A percentile compares a stretch with the other conserved stretches of the same genome.
Evolutionary conservation across 768 basidiomycete species (phyloP).

Genomic region (Russula emetica): DNA sequence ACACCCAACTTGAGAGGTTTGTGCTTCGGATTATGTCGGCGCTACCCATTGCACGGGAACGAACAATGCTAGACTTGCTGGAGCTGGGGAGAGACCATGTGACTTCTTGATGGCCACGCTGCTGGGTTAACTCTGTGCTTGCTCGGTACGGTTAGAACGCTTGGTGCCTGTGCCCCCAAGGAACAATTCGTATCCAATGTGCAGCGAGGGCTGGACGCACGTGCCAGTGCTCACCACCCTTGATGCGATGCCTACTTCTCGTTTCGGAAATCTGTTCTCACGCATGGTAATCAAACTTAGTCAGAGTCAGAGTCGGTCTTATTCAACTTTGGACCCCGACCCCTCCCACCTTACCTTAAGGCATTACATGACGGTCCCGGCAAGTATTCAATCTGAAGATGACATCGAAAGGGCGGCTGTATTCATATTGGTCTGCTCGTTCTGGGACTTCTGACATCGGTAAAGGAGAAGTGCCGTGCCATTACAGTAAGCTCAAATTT

Average conservation of each 20-base stretch:
- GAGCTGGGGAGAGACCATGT: background rate
- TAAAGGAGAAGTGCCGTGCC: background rate
- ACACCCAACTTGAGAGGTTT: background rate
- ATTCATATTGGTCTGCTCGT: background rate
- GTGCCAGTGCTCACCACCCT: slow-evolving; percentile 1
- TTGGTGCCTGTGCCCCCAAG: background rate
- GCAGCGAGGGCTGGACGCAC: slow-evolving; percentile 4
- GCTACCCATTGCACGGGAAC: background rate
- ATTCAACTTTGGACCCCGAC: background rate
- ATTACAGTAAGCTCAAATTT: too few species aligned
- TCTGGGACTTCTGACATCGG: background rate
- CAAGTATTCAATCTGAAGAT: background rate
- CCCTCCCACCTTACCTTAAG: background rate
- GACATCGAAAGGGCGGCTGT: background rate
- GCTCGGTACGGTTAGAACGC: slow-evolving; percentile 17
- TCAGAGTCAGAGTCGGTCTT: background rate
- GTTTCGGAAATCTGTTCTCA: slow-evolving; percentile 4
- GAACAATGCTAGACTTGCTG: background rate
- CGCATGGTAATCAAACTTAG: background rate
- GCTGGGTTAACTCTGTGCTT: background rate
- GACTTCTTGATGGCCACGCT: background rate
- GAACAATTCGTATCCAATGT: background rate
- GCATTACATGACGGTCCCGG: background rate
- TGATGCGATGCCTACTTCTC: background rate
- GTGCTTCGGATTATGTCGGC: background rate